Conservation (phyloP, 192 early-diverging fungal species). For the Coemansia sp. region DNA sequence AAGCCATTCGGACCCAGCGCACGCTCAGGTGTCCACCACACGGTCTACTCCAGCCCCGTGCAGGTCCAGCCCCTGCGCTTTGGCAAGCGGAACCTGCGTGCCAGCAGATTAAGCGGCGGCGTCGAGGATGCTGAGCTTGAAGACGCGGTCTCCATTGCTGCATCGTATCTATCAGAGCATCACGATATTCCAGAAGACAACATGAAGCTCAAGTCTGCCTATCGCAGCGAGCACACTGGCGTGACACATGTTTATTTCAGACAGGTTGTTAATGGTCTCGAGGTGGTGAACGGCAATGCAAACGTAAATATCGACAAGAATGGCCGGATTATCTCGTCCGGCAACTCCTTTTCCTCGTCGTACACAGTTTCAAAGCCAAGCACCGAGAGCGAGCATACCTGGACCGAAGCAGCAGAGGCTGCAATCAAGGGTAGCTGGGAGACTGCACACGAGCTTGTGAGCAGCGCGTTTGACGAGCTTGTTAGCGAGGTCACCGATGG, state of each 20-base stretch:
- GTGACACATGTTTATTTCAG: slow-evolving; percentile 63
- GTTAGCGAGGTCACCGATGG: slow-evolving; percentile 21
- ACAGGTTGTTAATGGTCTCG: slow-evolving; percentile 53
- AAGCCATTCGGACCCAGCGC: slow-evolving; percentile 40
- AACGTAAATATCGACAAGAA: slow-evolving; percentile 53
- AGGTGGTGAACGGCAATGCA: slow-evolving; percentile 59
- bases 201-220: slow-evolving; percentile 37
- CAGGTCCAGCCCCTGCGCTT: slow-evolving; percentile 16
- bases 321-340: slow-evolving; percentile 26
- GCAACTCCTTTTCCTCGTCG: slow-evolving; percentile 17
- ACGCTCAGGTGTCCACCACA: slow-evolving; percentile 35
- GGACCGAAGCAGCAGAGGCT: slow-evolving; percentile 21
- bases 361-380: background rate
- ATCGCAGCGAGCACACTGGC: slow-evolving; percentile 55
- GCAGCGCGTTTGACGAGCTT: slow-evolving; percentile 28
- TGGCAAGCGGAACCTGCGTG: slow-evolving; percentile 31
- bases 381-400: slow-evolving; percentile 6
- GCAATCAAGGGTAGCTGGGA: slow-evolving; percentile 40
- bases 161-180: slow-evolving; percentile 31
- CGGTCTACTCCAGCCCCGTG: slow-evolving; percentile 31
- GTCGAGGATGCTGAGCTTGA: slow-evolving; percentile 26
- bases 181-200: slow-evolving; percentile 29
- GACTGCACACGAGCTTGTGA: slow-evolving; percentile 29
- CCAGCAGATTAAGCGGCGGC: slow-evolving; percentile 11
- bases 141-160: slow-evolving; percentile 26